These are phyloP conservation scores for Ambrosia artemisiifolia DNA, from an alignment of 129 eudicot genomes.

Conservation along the genomic window DNA sequence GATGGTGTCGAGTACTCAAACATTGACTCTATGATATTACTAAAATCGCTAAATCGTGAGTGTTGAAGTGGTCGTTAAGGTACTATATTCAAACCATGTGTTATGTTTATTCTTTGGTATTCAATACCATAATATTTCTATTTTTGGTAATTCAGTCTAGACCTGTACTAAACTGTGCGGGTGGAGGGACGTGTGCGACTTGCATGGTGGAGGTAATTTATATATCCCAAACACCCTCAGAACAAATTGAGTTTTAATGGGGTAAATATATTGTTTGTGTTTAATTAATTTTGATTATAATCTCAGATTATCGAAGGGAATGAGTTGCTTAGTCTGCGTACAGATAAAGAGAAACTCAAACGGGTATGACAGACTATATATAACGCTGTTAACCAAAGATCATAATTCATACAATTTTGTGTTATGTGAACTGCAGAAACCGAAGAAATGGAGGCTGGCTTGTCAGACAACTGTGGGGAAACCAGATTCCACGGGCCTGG, in stretches of 20 bases:
- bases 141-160: constrained; percentile 50
- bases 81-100: too few relatives aligned
- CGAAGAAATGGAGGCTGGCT: constrained; percentile 93
- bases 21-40: too few relatives aligned
- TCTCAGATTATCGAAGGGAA: constrained; percentile 68
- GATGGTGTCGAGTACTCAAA: too few relatives aligned
- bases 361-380: too few relatives aligned
- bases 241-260: neutral
- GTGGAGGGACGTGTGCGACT: constrained; percentile 91
- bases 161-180: constrained; percentile 74
- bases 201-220: constrained; percentile 83
- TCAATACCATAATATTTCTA: neutral
- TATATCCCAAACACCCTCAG: neutral
- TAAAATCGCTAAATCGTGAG: too few relatives aligned
- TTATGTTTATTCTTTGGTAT: too few relatives aligned
- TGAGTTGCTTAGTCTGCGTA: constrained; percentile 61
- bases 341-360: constrained; percentile 68
- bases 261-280: neutral
- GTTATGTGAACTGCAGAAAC: constrained; percentile 50
- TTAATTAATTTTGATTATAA: neutral
- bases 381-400: too few relatives aligned
- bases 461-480: constrained; percentile 79
- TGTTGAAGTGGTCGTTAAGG: too few relatives aligned
- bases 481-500: constrained; percentile 76
- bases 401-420: neutral